Conservation (phyloP, 495 filamentous ascomycete genomes). For the Xylaria curta region DNA sequence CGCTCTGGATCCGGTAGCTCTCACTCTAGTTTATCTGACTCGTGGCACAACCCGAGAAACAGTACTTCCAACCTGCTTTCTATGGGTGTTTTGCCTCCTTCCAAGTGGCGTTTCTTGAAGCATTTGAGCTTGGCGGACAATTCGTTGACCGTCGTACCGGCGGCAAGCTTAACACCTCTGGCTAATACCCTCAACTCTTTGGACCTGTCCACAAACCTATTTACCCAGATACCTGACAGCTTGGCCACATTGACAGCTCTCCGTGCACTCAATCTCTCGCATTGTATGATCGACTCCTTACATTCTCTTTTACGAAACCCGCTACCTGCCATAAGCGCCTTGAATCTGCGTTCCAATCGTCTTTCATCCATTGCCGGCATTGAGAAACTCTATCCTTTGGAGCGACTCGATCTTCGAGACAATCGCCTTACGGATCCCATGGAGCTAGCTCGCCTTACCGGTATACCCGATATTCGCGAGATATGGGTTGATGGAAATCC, state of each 20-base stretch:
- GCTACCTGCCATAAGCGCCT: slow-evolving; percentile 87
- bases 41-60: slow-evolving; percentile 64
- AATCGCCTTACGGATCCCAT: slow-evolving; percentile 90
- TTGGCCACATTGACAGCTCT: slow-evolving; percentile 81
- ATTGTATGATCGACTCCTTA: slow-evolving; percentile 96
- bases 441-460: slow-evolving; percentile 87
- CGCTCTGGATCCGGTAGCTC: slow-evolving; percentile 92
- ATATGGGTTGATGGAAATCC: slow-evolving; percentile 91
- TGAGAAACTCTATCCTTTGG: slow-evolving; percentile 84
- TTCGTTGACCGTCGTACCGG: slow-evolving; percentile 76
- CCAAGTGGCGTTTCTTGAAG: slow-evolving; percentile 93
- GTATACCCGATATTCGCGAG: slow-evolving; percentile 88
- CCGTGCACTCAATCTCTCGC: slow-evolving; percentile 86
- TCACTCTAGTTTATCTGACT: slow-evolving; percentile 80
- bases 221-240: slow-evolving; percentile 89
- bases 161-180: slow-evolving; percentile 76
- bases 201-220: slow-evolving; percentile 89
- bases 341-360: slow-evolving; percentile 91
- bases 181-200: slow-evolving; percentile 86
- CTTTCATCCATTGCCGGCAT: slow-evolving; percentile 88
- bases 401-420: slow-evolving; percentile 89
- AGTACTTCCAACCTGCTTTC: slow-evolving; percentile 76
- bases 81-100: slow-evolving; percentile 70
- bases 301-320: slow-evolving; percentile 87
- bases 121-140: slow-evolving; percentile 94